Conservation (phyloP, 208 protist genomes). For the Leishmania martiniquensis region DNA sequence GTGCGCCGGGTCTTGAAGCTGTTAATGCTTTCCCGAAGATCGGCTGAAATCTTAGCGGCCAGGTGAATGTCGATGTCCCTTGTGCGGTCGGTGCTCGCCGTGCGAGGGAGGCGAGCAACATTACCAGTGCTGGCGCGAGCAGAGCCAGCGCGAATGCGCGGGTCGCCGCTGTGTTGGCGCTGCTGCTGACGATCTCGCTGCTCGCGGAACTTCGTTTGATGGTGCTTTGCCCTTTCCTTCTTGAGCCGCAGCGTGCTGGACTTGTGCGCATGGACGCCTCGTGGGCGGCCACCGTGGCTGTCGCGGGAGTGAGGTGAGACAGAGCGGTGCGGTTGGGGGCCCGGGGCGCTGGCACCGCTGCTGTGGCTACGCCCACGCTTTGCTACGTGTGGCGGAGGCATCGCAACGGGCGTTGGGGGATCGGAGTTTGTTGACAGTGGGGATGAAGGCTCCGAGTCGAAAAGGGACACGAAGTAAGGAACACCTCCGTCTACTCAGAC, state of each 20-base stretch:
- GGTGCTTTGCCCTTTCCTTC: slow-evolving; percentile 61
- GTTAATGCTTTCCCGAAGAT: slow-evolving; percentile 68
- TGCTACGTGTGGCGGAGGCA: slow-evolving; percentile 30
- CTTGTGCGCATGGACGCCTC: slow-evolving; percentile 1
- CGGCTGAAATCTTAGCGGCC: slow-evolving; percentile 73
- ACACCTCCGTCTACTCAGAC: too few species aligned
- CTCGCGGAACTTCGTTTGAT: slow-evolving; percentile 57
- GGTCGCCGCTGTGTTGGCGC: neutral
- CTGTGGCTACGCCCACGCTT: slow-evolving; percentile 27
- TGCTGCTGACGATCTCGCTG: slow-evolving; percentile 34
- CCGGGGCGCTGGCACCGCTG: neutral
- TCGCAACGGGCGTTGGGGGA: neutral
- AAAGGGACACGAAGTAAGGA: neutral
- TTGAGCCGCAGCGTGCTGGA: slow-evolving; percentile 39
- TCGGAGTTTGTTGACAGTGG: neutral
- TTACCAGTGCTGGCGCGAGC: neutral
- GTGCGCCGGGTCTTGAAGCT: slow-evolving; percentile 60
- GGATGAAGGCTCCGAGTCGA: neutral
- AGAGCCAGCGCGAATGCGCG: neutral
- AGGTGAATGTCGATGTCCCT: slow-evolving; percentile 80
- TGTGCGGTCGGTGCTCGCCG: slow-evolving; percentile 47
- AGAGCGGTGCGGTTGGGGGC: neutral
- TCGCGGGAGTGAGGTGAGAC: neutral
- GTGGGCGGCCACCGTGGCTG: neutral
- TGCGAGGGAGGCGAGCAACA: neutral